Percentiles rank a stretch among this genome's conserved stretches.
Evolutionary conservation across 495 filamentous ascomycete species (phyloP).

Genomic region (Aspergillus ellipticus): DNA sequence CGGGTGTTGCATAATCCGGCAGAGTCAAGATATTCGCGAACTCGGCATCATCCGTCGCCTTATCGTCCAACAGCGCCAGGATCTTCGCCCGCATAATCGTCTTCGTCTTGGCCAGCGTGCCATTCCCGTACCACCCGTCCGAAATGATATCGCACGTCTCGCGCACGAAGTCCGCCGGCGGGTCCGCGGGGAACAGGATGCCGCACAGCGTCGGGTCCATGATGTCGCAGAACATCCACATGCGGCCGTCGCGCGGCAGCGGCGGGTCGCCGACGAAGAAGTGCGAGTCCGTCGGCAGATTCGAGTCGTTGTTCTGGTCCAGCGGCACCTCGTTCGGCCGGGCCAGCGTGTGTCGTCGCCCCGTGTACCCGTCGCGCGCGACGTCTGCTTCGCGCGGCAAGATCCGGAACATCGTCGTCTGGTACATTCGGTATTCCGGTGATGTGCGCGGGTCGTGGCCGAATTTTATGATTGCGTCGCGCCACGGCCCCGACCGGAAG

Average conservation of each 20-base stretch:
- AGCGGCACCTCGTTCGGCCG: conserved; percentile 17
- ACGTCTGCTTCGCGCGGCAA: conserved; percentile 74
- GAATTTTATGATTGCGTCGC: conserved; percentile 77
- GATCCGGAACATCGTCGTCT: conserved; percentile 77
- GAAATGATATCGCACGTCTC: conserved; percentile 51
- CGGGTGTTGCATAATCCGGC: conserved; percentile 38
- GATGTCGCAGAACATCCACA: conserved; percentile 93
- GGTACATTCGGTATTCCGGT: conserved; percentile 72
- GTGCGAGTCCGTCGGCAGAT: conserved; percentile 41
- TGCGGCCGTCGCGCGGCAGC: conserved; percentile 68
- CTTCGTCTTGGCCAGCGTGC: conserved; percentile 73
- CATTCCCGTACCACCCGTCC: conserved; percentile 80
- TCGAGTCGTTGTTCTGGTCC: conserved; percentile 13
- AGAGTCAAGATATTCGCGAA: conserved; percentile 41
- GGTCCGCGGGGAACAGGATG: conserved; percentile 25
- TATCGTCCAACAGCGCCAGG: conserved; percentile 37
- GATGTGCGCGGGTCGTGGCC: conserved; percentile 81
- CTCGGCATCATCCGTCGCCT: conserved; percentile 45
- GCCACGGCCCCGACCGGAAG: conserved; percentile 86
- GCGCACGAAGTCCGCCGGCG: conserved; percentile 29
- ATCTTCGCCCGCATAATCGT: conserved; percentile 85
- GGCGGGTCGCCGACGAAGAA: conserved; percentile 71
- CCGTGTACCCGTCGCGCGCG: conserved; percentile 68
- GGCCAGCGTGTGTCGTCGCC: conserved; percentile 33
- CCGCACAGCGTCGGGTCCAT: conserved; percentile 64